Base-by-base conservation (phyloP, 1,284 basidiomycete genomes). In the Exsudoporus floridanus region DNA sequence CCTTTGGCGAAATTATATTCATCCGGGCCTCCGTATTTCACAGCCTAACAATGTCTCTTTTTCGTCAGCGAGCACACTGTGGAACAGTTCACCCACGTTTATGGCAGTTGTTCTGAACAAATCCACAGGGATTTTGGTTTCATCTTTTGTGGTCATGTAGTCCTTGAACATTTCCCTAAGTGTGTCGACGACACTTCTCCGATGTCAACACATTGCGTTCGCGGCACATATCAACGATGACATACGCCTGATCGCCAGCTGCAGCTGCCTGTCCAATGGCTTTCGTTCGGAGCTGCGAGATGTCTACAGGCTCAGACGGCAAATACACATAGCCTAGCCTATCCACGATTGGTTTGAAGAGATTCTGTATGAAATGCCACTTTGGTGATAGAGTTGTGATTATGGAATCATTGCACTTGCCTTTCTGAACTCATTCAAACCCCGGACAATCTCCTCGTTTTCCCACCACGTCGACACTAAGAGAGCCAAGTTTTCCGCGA, bases 381-480 rank as follows among this genome's bases (percentile, higher is more conserved):
- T 51, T 23, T 46, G 4, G 44, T 43, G 27, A 58, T 21, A 16
- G 27, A 25, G 3, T 31, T 21, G 12, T 30, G 12, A n/a, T 16
- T 18, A 13, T 35, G 14, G 38, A 48, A 52, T 46, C 27, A 7
- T 7, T 28, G 9, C 34, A 61, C 81, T 43, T 68, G 88, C 86
- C 62, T 78, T 73, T 59, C 84, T 77, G 70, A 94, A 82, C 31
- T 74, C 77, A 59, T 88, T 77, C 57, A 94, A 66, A 38, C 78
- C 76, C 19, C 84, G 78, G 5, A 82, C 74, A 38, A 89, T 78
- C 5, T 77, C 69, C 33, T 82, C 67, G 56, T 92, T 76, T 72
- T 97, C 95, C 88, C 90, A 97, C 92, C 94, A 98, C 2, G 84
- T 83, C 14, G 76, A 80, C n/a, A 75, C 67, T 44, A 96, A 70